Evolutionary conservation across 1,284 basidiomycete genomes (phyloP), one percentile per base, ranked within the genome.

Genomic region (Cutaneotrichosporon mucoides): DNA sequence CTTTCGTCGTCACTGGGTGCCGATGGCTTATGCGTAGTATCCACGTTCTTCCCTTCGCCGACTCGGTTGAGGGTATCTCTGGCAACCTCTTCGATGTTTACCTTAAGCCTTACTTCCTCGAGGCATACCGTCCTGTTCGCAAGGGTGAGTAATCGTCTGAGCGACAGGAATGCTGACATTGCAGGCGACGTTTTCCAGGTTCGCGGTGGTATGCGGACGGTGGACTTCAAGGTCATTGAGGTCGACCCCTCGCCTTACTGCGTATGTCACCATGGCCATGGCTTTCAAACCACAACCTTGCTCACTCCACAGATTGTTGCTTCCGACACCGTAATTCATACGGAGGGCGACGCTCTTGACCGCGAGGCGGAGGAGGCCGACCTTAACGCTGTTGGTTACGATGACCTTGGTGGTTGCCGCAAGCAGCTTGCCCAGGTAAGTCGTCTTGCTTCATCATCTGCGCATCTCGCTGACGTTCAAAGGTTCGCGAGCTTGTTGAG

Each of bases 81-180:
- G 96, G 96, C 38, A 99, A 99, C 81, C 85, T 99, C 66, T 99
- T 99, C 71, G 96, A 99, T 73, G 94, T 99, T 51, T 99, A 95
- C 81, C 86, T 99, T 66, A 97, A 84, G 82, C 96, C 95, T 0
- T 99, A 99, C 80, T 99, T 99, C 88, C 85, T 99, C n/a, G 96
- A 99, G 80, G 88, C 75, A 5, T 76, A 76, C 59, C 70, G 75
- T 51, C 75, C 75, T 4, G 73, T 76, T 35, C 66, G 75, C 53
- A 76, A 76, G 60, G 74, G 73, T 73, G 46, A 44, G 67, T 56
- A 3, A 5, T 37, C 16, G n/a, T 15, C 11, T 41, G 41, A 11
- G 6, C 24, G 8, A 3, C 11, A 8, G 24, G 33, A 12, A 91
- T 72, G 93, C 92, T 59, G 12, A 53, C 47, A n/a, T 9, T 6